Percentiles rank a stretch among this genome's conserved stretches.
phyloP scores from a whole-genome alignment of 257 asterid species.

The Thymus mandschuricus region DNA sequence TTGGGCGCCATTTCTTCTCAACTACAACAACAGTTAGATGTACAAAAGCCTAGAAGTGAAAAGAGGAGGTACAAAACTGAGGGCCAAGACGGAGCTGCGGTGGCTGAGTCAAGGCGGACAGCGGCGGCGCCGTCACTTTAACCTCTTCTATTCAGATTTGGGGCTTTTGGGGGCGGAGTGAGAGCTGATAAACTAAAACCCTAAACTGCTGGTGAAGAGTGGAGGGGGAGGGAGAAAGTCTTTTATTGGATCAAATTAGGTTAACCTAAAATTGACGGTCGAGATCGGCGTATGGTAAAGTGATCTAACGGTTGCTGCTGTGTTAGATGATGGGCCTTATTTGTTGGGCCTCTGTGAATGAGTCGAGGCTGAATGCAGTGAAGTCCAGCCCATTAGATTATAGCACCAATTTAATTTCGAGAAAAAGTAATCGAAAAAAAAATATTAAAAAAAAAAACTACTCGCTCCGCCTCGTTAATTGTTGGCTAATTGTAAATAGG shows the following conservation, averaged over 20 bases:
- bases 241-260: slow-evolving; percentile 13
- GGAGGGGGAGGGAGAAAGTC: neutral
- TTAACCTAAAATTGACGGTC: slow-evolving; percentile 25
- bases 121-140: slow-evolving; percentile 74
- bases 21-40: neutral
- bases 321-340: too few species aligned
- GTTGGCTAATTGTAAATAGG: too few species aligned
- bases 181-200: slow-evolving; percentile 20
- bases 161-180: slow-evolving; percentile 14
- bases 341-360: too few species aligned
- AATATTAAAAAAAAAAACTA: too few species aligned
- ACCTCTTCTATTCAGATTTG: slow-evolving; percentile 48
- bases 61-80: slow-evolving; percentile 51
- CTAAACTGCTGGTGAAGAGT: neutral
- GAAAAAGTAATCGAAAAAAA: too few species aligned
- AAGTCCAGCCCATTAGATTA: too few species aligned
- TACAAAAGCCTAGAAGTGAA: slow-evolving; percentile 46
- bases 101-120: slow-evolving; percentile 80
- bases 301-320: too few species aligned
- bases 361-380: too few species aligned
- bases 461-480: too few species aligned
- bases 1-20: slow-evolving; percentile 58
- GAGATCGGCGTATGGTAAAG: too few species aligned
- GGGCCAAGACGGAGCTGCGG: slow-evolving; percentile 78
- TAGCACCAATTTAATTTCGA: too few species aligned